Conservation (phyloP, 441 rosid species). For the Croton setiger region DNA sequence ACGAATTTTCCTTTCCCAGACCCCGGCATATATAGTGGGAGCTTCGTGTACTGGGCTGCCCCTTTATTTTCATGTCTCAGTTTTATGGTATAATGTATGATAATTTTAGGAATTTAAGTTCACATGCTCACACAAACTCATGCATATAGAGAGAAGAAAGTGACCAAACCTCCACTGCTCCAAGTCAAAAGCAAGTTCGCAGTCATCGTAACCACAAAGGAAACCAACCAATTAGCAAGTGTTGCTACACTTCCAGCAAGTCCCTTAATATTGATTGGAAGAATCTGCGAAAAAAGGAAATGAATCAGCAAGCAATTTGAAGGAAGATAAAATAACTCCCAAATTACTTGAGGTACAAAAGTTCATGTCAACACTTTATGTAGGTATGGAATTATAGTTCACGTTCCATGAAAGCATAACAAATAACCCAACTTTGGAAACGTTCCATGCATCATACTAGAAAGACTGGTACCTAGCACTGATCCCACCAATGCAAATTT, state of each 20-base stretch:
- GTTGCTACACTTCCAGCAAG: constrained; percentile 89
- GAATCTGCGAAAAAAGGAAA: constrained; percentile 52
- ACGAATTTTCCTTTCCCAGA: too few species aligned
- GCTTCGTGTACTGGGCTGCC: too few species aligned
- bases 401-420: too few species aligned
- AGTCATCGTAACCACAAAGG: constrained; percentile 71
- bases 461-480: background rate
- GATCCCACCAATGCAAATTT: background rate
- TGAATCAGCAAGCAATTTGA: background rate
- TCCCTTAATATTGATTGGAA: constrained; percentile 83
- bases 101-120: too few species aligned
- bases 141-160: constrained; percentile 11
- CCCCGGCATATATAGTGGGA: too few species aligned
- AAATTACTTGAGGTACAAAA: background rate
- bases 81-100: too few species aligned
- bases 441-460: background rate
- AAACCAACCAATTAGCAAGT: constrained; percentile 56
- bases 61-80: too few species aligned
- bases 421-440: too few species aligned
- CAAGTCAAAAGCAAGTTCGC: constrained; percentile 81
- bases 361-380: background rate
- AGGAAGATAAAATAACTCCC: background rate
- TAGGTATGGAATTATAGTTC: too few species aligned
- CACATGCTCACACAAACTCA: background rate
- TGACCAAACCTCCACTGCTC: constrained; percentile 71